Evolutionary conservation across 306 rosid species (phyloP).

Genomic region (Neltuma alba): DNA sequence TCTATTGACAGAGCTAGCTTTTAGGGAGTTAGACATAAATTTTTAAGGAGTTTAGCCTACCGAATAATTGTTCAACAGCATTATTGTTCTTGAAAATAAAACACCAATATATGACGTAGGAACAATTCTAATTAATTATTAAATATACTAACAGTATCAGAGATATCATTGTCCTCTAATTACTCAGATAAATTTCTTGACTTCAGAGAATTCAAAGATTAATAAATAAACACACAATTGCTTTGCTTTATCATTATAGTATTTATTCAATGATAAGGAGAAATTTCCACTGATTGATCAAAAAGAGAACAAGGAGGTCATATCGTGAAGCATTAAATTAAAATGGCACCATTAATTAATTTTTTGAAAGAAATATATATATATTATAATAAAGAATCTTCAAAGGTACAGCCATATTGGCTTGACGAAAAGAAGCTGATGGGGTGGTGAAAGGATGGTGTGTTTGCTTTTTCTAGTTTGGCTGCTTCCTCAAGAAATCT

Average conservation of each 20-base stretch:
- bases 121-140: neutral
- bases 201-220: neutral
- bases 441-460: constrained; percentile 48
- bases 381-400: constrained; percentile 48
- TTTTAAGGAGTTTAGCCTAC: neutral
- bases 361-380: constrained; percentile 37
- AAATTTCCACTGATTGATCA: neutral
- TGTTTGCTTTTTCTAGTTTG: constrained; percentile 71
- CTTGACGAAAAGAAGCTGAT: constrained; percentile 40
- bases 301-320: constrained; percentile 38
- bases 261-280: neutral
- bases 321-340: constrained; percentile 16
- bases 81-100: constrained; percentile 1
- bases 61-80: neutral
- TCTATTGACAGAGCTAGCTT: neutral
- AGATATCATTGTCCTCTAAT: neutral
- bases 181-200: neutral
- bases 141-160: neutral
- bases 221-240: neutral
- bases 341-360: constrained; percentile 1
- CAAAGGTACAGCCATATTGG: constrained; percentile 59
- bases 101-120: neutral
- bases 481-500: constrained; percentile 78
- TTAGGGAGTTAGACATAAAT: neutral
- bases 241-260: neutral